Evolutionary conservation across 2,329 filamentous ascomycete genomes (phyloP), one percentile per base, ranked within the genome.

Genomic region (Aplosporella prunicola): DNA sequence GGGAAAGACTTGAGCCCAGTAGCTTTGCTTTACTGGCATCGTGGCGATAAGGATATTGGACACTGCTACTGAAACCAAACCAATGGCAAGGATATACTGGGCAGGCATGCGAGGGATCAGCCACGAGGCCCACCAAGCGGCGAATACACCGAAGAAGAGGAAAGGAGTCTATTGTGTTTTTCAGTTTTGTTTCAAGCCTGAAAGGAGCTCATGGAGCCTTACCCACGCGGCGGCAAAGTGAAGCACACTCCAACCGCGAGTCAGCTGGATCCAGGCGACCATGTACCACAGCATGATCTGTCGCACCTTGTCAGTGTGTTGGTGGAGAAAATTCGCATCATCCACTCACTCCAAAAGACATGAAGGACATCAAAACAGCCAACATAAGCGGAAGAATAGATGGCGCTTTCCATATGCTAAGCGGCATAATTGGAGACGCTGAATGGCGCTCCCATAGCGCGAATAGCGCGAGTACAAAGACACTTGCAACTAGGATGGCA

Each of bases 281-380:
- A 63, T 58, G 49, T 72, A 73, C 64, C 66, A 73, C 6, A 69
- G 49, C 0, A 59, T 49, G n/a, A 64, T 68, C 22, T 24, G 7
- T 24, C 22, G 22, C 7, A 11, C 7, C 11, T 24, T 24, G 11
- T 24, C 22, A 24, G 22, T 11, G 22, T 7, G n/a, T n/a, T n/a
- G n/a, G n/a, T n/a, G n/a, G n/a, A n/a, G n/a, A n/a, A n/a, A n/a
- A n/a, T n/a, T n/a, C n/a, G n/a, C n/a, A n/a, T n/a, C n/a, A n/a
- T n/a, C n/a, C n/a, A 24, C 22, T 24, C 11, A 24, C 22, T 0
- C 67, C 66, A 10, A 67, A 54, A 1, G 61, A 55, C 67, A 71
- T 71, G 48, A 66, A 71, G 20, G 55, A 61, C 5, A 69, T 45
- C 2, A 69, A 48, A 2, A 66, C 59, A 8, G 66, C 63, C 3